Evolutionary conservation across 345 rosid species (phyloP), one percentile per base, ranked within the genome.

Genomic region (Eutrema heterophyllum): DNA sequence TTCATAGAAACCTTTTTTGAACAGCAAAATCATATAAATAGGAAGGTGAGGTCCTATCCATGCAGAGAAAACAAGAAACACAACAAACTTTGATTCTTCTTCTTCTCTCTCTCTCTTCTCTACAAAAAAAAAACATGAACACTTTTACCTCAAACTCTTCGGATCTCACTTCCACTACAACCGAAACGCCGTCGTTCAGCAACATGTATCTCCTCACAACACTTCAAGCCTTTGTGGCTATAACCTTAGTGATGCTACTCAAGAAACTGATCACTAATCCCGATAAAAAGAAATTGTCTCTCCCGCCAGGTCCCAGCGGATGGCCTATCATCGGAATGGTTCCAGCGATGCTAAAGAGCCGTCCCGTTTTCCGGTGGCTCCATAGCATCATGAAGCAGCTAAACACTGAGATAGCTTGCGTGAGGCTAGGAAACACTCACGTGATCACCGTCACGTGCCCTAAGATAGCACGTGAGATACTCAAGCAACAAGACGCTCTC

Each of bases 381-480:
- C 87, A 82, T 59, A 39, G 58, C 38, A 71, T 80, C 32, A 82
- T 84, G 86, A 76, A 84, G 11, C 78, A 80, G 35, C 63, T 80
- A 10, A 76, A 80, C 63, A 82, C 86, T 1, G 82, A 82, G 36
- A 84, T 84, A 10, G 84, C 84, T 1, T 82, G 84, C 46, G 52
- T 84, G 50, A 78, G 72, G 61, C 71, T 84, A 7, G 88, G 84
- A 53, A 73, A 73, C 39, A 63, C 77, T 39, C 70, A 84, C 63
- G 81, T 84, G 29, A 78, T 84, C 6, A 57, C 82, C 9, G 81
- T 84, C 9, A 74, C 82, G 7, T 80, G 78, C 32, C 87, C 87
- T 6, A 43, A 69, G 57, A 79, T 84, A 36, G 70, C 75, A n/a
- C 71, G 74, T 14, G 83, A 84, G 67, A n/a, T 84, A 11, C 55